phyloP scores from a whole-genome alignment of 257 asterid species.

The Primulina eburnea region DNA sequence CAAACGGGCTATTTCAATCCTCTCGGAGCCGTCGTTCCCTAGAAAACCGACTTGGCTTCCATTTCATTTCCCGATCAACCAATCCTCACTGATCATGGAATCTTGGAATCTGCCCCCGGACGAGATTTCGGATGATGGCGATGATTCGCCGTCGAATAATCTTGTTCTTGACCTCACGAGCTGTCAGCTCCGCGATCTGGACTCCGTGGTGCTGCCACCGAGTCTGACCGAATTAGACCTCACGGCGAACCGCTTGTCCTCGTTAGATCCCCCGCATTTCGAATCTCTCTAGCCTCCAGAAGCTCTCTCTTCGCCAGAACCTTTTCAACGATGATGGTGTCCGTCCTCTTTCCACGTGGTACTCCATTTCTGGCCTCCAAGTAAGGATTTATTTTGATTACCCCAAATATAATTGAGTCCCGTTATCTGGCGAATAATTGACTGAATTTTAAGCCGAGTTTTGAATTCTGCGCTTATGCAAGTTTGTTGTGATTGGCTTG shows the following conservation, averaged over 20 bases:
- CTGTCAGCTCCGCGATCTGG: slow-evolving; percentile 87
- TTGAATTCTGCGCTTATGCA: neutral
- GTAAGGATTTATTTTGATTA: slow-evolving; percentile 30
- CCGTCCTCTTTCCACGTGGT: slow-evolving; percentile 65
- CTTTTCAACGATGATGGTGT: slow-evolving; percentile 62
- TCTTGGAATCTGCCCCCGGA: slow-evolving; percentile 19
- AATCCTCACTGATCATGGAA: slow-evolving; percentile 18
- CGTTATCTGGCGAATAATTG: neutral
- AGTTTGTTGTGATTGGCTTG: too few species aligned
- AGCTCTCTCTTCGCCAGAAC: slow-evolving; percentile 91
- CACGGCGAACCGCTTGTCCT: slow-evolving; percentile 83
- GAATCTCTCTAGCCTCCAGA: slow-evolving; percentile 66
- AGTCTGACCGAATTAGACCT: slow-evolving; percentile 73
- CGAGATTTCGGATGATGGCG: slow-evolving; percentile 30
- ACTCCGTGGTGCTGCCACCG: slow-evolving; percentile 63
- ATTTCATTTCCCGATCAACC: neutral
- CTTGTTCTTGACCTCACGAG: slow-evolving; percentile 71
- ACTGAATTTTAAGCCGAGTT: neutral
- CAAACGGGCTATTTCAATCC: too few species aligned
- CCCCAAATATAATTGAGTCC: neutral
- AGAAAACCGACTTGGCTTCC: neutral
- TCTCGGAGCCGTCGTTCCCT: too few species aligned
- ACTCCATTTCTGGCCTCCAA: slow-evolving; percentile 61
- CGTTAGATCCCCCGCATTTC: slow-evolving; percentile 79
- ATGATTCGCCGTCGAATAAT: slow-evolving; percentile 26